Evolutionary conservation across 805 yeast species (phyloP), one percentile per base, ranked within the genome.

Genomic region (Jamesozyma spencerorum): DNA sequence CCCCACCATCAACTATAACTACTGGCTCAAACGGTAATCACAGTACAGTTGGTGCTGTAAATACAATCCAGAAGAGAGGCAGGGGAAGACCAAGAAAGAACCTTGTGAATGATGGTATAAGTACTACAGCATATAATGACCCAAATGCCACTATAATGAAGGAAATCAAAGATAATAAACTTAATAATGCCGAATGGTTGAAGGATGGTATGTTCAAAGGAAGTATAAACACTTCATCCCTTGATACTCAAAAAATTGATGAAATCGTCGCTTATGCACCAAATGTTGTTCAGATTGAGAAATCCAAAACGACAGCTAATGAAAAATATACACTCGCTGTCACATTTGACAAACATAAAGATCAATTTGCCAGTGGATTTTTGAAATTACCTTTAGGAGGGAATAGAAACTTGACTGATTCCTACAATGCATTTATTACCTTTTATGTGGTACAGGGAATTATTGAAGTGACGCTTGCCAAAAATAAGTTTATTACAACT

Each of bases 381-480:
- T 65, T 85, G 42, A 77, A 76, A 43, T 63, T 85, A 24, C 87
- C 90, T 0, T 56, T 65, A 1, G 80, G 82, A 0, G 66, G 71
- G 38, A 85, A 83, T 54, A 72, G 79, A 34, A 74, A 75, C 47
- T 64, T 74, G 19, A 75, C 88, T 18, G 80, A 77, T 24, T 55
- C 69, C 7, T 43, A 45, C 20, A 78, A 77, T 42, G 79, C 84
- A 2, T 72, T 79, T 47, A 79, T 82, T 51, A 77, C 80, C 20
- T 87, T 87, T 55, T 82, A 78, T 55, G 86, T 87, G 33, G 71
- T 82, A 4, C 65, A 70, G 31, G 97, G 97, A 0, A 49, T 71
- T 2, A 55, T 85, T 7, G 85, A 84, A 51, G 88, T 84, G 2
- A 73, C 77, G 1, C 47, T 87, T 3, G 72, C 75, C 15, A 75